Evolutionary conservation across 2,329 filamentous ascomycete species (phyloP), one percentile per base, ranked within the genome.

Genomic region (Fusarium denticulatum): DNA sequence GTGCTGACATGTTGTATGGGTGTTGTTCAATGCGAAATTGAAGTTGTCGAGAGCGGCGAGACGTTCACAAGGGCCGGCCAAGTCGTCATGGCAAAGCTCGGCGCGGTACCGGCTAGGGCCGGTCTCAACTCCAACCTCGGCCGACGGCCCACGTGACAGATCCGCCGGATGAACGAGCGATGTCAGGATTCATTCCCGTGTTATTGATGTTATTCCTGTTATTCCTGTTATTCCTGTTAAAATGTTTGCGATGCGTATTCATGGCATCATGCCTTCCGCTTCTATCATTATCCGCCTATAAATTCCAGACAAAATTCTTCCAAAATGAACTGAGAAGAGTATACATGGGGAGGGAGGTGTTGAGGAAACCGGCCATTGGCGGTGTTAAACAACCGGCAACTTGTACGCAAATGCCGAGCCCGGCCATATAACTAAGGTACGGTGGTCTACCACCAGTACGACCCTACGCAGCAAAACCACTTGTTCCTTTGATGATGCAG

Each of bases 1-100:
- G 84, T 63, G 88, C 86, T 78, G 89, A 90, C 89, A 91, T 91
- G 72, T 75, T 71, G 69, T 62, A 28, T 58, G 79, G 75, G 75
- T 77, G 75, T 70, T 74, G 77, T 67, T 72, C 75, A 77, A 77
- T 79, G 71, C 60, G 49, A 61, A 60, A 56, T 67, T 46, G 50
- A 67, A 72, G 75, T 74, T 77, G 72, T 68, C 61, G 50, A 30
- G 57, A 70, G 65, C 74, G 67, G 67, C 65, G 61, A 67, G 71
- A 61, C 58, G 47, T 73, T 66, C 62, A 73, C 60, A 58, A 73
- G 67, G 57, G 66, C 71, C 71, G 67, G 39, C 43, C 66, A 53
- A 61, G 60, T 67, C 73, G 69, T 78, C 69, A 83, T 80, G 69
- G 72, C 55, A 73, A 77, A 77, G 73, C 73, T 75, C 70, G 76